Conservation (phyloP, 108 stramenopile species). For the Nitzschia inconspicua region DNA sequence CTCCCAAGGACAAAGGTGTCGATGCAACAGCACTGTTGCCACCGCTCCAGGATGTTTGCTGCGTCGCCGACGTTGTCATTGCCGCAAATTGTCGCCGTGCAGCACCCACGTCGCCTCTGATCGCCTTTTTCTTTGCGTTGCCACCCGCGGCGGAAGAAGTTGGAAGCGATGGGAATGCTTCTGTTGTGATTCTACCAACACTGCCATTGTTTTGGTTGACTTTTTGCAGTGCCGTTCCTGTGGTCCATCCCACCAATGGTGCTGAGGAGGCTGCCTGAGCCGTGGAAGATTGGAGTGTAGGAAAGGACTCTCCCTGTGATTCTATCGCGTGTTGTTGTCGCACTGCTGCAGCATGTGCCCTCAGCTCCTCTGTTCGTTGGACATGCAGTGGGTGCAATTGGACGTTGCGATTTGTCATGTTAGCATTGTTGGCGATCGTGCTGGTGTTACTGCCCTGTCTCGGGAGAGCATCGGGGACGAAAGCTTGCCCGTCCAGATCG, state of each 20-base stretch:
- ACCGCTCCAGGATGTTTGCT: background rate
- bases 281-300: constrained; percentile 31
- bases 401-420: background rate
- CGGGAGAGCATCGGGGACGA: constrained; percentile 77
- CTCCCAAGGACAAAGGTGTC: background rate
- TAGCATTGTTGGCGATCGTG: background rate
- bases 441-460: constrained; percentile 1
- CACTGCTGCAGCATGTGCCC: constrained; percentile 60
- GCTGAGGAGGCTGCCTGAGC: constrained; percentile 7
- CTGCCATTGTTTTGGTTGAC: constrained; percentile 1
- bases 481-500: constrained; percentile 83
- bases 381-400: constrained; percentile 69
- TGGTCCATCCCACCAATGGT: constrained; percentile 40
- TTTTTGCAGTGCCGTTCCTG: constrained; percentile 18
- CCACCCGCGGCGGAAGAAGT: constrained; percentile 2
- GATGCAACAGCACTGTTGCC: background rate
- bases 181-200: constrained; percentile 26
- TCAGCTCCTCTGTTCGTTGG: constrained; percentile 72
- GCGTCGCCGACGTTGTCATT: constrained; percentile 20
- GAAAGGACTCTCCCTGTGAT: constrained; percentile 53
- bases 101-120: constrained; percentile 12
- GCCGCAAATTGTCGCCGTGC: constrained; percentile 22
- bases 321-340: constrained; percentile 39
- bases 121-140: constrained; percentile 12
- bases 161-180: constrained; percentile 45